Conservation (phyloP, 129 eudicot genomes). For the Silybum marianum region DNA sequence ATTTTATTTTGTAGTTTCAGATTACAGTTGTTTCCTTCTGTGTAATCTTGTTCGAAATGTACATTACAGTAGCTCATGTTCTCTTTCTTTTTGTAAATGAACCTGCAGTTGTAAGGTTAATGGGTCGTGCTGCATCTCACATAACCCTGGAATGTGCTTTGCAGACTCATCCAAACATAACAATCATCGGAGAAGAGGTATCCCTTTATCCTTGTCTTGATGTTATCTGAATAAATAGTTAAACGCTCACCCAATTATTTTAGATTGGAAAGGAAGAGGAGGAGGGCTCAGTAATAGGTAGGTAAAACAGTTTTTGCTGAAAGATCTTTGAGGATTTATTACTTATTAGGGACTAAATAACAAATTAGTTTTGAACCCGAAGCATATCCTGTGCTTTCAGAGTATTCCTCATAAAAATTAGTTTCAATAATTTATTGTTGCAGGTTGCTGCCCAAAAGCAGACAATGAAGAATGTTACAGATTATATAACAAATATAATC, state of each 20-base stretch:
- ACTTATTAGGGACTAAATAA: neutral
- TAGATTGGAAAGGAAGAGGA: neutral
- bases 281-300: neutral
- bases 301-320: neutral
- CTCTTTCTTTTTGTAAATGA: conserved; percentile 10
- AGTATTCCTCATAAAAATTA: neutral
- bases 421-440: conserved; percentile 19
- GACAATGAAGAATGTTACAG: conserved; percentile 81
- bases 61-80: conserved; percentile 1
- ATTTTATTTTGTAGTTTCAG: neutral
- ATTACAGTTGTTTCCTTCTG: neutral
- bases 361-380: neutral
- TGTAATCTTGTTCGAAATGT: conserved; percentile 12
- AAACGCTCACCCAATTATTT: neutral
- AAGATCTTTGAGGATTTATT: neutral
- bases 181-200: conserved; percentile 99
- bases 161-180: conserved; percentile 97
- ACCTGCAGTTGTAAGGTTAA: conserved; percentile 85
- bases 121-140: conserved; percentile 99
- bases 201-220: neutral
- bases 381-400: neutral
- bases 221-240: neutral
- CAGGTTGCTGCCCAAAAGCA: conserved; percentile 82
- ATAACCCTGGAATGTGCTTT: conserved; percentile 96
- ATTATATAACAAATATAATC: conserved; percentile 77